Conservation (phyloP, 2,329 filamentous ascomycete genomes). For the Neopestalotiopsis sp. region DNA sequence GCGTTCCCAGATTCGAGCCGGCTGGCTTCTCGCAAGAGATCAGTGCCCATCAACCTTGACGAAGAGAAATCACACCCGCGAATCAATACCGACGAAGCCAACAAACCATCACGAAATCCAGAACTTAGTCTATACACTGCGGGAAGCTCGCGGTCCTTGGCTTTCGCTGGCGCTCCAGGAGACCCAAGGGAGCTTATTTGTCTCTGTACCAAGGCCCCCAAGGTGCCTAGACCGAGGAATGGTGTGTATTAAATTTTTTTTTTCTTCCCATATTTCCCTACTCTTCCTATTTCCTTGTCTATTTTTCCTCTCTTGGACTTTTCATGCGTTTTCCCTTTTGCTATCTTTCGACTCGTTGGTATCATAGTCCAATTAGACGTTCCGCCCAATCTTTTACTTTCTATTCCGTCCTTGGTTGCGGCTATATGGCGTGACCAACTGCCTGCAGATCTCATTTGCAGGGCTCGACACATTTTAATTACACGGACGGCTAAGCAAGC, state of each 20-base stretch:
- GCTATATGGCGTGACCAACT: neutral
- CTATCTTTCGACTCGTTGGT: neutral
- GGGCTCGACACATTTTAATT: neutral
- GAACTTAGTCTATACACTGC: conserved; percentile 42
- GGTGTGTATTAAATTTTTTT: conserved; percentile 52
- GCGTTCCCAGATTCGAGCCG: neutral
- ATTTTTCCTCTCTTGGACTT: neutral
- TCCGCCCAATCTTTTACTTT: neutral
- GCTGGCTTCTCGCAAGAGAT: conserved; percentile 42
- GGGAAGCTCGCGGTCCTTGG: conserved; percentile 25
- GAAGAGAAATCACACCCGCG: conserved; percentile 42
- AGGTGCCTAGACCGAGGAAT: conserved; percentile 63
- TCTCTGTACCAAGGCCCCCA: conserved; percentile 60
- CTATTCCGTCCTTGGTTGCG: neutral
- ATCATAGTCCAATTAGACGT: neutral
- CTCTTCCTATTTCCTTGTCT: neutral
- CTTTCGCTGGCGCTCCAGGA: conserved; percentile 17
- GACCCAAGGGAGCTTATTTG: conserved; percentile 51
- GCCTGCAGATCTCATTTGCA: neutral
- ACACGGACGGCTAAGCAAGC: conserved; percentile 11
- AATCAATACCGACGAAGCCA: conserved; percentile 50
- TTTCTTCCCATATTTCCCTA: neutral
- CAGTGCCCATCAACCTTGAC: conserved; percentile 49
- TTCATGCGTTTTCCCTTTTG: neutral
- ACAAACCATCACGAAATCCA: conserved; percentile 38